Conservation (phyloP, 805 yeast genomes). For the Ogataea corticis region DNA sequence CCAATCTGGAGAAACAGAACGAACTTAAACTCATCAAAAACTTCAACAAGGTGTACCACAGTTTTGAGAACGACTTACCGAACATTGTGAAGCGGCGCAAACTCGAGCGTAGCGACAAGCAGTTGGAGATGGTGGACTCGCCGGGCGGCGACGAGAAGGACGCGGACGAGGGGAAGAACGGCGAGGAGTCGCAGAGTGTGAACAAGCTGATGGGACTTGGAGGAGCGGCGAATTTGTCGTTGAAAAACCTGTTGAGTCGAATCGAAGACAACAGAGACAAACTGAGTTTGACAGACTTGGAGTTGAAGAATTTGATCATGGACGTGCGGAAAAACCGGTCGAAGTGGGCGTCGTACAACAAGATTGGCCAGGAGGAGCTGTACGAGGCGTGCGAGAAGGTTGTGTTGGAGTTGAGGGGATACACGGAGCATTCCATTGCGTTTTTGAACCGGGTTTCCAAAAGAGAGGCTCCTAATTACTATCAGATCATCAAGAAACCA, state of each 20-base stretch:
- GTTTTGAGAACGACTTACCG: conserved; percentile 73
- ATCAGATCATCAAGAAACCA: conserved; percentile 84
- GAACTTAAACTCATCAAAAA: conserved; percentile 50
- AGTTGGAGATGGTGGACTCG: conserved; percentile 46
- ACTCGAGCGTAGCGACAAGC: conserved; percentile 77
- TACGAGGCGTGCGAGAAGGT: conserved; percentile 98
- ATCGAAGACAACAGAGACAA: conserved; percentile 82
- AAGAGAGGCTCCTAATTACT: conserved; percentile 97
- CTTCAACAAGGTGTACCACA: conserved; percentile 73
- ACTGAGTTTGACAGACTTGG: conserved; percentile 73
- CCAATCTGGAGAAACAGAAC: conserved; percentile 42
- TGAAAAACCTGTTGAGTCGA: conserved; percentile 75
- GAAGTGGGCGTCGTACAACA: conserved; percentile 95
- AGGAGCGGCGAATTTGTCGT: conserved; percentile 74
- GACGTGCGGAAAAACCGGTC: conserved; percentile 95
- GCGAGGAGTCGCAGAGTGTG: conserved; percentile 28
- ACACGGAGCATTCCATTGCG: conserved; percentile 95
- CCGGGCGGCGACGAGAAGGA: conserved; percentile 18
- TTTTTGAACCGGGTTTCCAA: conserved; percentile 94
- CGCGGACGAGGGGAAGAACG: conserved; percentile 14
- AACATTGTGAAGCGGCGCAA: conserved; percentile 73
- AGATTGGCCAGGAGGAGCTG: conserved; percentile 95
- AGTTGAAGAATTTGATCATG: conserved; percentile 78
- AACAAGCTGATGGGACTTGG: conserved; percentile 34
- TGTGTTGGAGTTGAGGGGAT: conserved; percentile 82